Evolutionary conservation across 352 stramenopile genomes (phyloP), one percentile per base, ranked within the genome.

Genomic region (Phytophthora kernoviae): DNA sequence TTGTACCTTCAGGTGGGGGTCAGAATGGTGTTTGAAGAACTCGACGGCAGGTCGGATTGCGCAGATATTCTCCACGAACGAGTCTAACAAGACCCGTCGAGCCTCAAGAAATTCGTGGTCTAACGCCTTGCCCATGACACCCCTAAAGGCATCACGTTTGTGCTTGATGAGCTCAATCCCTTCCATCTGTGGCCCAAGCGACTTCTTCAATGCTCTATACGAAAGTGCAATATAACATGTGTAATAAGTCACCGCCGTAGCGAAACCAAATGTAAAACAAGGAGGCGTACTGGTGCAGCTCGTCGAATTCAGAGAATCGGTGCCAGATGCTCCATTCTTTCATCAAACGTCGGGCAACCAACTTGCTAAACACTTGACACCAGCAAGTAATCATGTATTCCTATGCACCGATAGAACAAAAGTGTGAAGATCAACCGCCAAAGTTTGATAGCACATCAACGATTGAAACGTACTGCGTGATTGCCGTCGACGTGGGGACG

Each of bases 251-350:
- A 20, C 37, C 30, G 30, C 62, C 6, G 22, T 22, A 41, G 10
- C 18, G 8, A 6, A 36, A 39, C 5, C 15, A 32, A 8, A n/a
- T n/a, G n/a, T n/a, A n/a, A n/a, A 40, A 1, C 21, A 15, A 27
- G 1, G 5, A 18, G 14, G 58, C 62, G 21, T 54, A 88, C 81
- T 83, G 63, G 37, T 87, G 54, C 9, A 91, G 61, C 33, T 73
- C 68, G 22, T 88, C 71, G 55, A 91, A 89, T 46, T 87, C 64
- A 11, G 81, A 81, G 50, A 87, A 89, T 8, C 81, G 77, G 17
- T 79, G 75, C 79, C 79, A 89, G n/a, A 91, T 39, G 24, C 61
- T 68, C 81, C 79, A 89, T 39, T 86, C 70, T 44, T 88, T 91
- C 11, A 68, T 65, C 33, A 91, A 26, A 21, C 77, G 67, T 1